Conservation (phyloP, 2,329 filamentous ascomycete species). For the Stemphylium lycopersici region DNA sequence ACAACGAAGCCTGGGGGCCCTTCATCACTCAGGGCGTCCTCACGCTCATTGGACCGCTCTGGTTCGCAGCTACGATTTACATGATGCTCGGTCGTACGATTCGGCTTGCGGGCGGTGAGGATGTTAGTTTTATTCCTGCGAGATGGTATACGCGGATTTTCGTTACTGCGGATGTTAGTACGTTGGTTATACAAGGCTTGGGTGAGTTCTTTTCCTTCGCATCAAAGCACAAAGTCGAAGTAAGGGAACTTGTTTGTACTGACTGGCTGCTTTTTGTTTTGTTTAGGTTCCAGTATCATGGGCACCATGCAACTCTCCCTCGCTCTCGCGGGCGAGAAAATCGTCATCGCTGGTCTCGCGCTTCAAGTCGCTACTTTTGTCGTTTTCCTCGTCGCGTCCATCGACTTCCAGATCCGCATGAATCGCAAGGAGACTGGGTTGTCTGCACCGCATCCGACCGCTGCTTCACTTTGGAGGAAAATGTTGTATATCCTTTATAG, state of each 20-base stretch:
- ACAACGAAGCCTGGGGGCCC: constrained; percentile 45
- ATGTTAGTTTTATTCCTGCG: constrained; percentile 33
- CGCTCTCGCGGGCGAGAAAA: constrained; percentile 40
- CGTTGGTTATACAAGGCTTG: constrained; percentile 38
- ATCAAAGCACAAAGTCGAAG: no score
- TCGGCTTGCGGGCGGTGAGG: constrained; percentile 30
- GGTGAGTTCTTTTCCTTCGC: constrained; percentile 20
- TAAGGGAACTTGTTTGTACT: no score
- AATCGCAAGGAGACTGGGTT: neutral
- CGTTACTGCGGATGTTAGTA: constrained; percentile 36
- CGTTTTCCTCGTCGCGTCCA: constrained; percentile 36
- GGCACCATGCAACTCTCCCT: constrained; percentile 41
- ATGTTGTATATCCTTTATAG: constrained; percentile 52
- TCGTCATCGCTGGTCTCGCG: constrained; percentile 42
- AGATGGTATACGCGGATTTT: constrained; percentile 41
- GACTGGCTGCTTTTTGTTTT: no score
- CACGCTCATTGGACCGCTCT: constrained; percentile 53
- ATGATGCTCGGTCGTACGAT: constrained; percentile 54
- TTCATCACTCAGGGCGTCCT: constrained; percentile 53
- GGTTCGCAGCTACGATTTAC: constrained; percentile 56
- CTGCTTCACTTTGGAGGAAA: constrained; percentile 26
- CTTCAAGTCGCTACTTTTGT: constrained; percentile 44
- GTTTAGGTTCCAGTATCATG: constrained; percentile 39
- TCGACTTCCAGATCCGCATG: constrained; percentile 42
- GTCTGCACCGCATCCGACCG: no score